Base-by-base conservation (phyloP, 495 filamentous ascomycete genomes). In the Neurospora tetraspora region DNA sequence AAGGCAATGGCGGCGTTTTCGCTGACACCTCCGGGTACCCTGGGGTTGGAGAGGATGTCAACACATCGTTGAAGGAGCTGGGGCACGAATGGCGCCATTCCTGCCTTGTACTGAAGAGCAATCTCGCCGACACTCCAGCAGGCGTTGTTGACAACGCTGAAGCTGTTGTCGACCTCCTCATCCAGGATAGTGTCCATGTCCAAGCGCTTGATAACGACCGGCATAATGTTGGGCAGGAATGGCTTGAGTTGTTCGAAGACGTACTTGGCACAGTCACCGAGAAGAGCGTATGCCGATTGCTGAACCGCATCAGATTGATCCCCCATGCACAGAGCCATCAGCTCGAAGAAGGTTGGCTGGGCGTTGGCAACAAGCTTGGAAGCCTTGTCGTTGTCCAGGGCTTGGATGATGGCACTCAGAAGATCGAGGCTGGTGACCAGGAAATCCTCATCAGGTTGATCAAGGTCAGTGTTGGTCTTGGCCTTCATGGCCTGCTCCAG, bases 91-190 rank as follows among this genome's bases (percentile, higher is more conserved):
- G 94, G 92, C 1, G 84, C 86, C 87, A 98, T 91, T 27, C 83
- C 86, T 53, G 85, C 84, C 72, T 89, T 87, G 76, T 93, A 89
- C 77, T 93, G 89, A 81, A 98, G 90, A 10, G 94, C 90, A 72
- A 99, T 96, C 83, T 99, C 96, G 20, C 96, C 96, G 31, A 89
- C 91, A 39, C 94, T 96, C 96, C 96, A 99, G 84, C 96, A 98
- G 38, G 96, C 94, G 78, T 99, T 99, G 86, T 98, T 99, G 72
- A 98, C 87, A 20, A 97, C 95, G 61, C 92, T 91, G 80, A 97
- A 98, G 9, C 90, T 90, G 9, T 89, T 93, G 31, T 91, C 87
- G 37, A 91, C 86, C 72, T 94, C 91, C 69, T 94, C 90, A 70
- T 93, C 89, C 8, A 88, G 81, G 65, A 93, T 88, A 69, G 88